Base-by-base conservation (phyloP, 2,329 filamentous ascomycete genomes). In the Hypoxylon sp. region DNA sequence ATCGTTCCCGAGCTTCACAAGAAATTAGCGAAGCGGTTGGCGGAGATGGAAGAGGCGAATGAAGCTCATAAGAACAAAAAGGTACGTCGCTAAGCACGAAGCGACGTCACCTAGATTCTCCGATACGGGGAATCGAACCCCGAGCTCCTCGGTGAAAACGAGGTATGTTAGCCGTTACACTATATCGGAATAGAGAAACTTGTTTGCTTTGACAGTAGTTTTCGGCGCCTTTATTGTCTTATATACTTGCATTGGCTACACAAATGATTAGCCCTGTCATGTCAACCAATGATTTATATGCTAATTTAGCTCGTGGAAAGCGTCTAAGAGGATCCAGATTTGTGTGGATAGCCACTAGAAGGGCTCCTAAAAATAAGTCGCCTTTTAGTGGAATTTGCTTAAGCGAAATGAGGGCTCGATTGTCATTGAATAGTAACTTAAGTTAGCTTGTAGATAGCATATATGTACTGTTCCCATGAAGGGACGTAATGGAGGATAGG, bases 81-180 rank as follows among this genome's bases (percentile, higher is more conserved):
- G 14, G 17, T 4, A 50, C 10, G 44, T 2, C 44, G 17, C 35
- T 35, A 37, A 33, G 13, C 17, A 9, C n/a, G 9, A 19, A 22
- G 17, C 8, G 9, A 6, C 22, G 8, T 19, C 2, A 19, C n/a
- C 6, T 10, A 22, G 22, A 8, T 39, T 14, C 70, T 72, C 70
- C 70, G 70, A 55, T 70, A 68, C 70, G 70, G 70, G 70, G 70
- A 72, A 72, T 72, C 70, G 70, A 72, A 72, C 70, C 70, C 70
- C 70, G 70, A 70, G 70, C 70, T 72, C 67, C 64, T 70, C 67
- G 70, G 67, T 72, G 70, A 72, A 72, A 72, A 70, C 70, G 67
- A 70, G 61, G 64, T 70, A 72, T 72, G 70, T 72, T 72, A 68
- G 62, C 70, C 70, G 67, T 70, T 72, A 72, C 70, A 72, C 70